Conservation (phyloP, 192 early-diverging fungal species). For the Umbelopsis sp. region DNA sequence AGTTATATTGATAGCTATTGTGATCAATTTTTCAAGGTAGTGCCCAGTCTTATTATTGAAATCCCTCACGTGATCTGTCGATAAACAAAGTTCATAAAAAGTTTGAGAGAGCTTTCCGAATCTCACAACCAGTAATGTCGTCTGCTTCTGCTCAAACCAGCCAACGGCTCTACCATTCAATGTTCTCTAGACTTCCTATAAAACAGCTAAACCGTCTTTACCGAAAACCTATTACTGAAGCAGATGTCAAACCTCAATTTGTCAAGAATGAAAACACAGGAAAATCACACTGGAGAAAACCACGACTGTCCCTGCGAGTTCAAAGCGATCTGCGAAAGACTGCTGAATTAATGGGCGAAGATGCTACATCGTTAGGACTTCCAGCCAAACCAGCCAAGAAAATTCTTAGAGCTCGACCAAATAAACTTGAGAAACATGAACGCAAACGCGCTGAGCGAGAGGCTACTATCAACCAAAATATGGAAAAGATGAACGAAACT, state of each 20-base stretch:
- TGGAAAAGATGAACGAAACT: constrained; percentile 43
- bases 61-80: no score
- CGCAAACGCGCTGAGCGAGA: constrained; percentile 40
- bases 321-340: constrained; percentile 68
- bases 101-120: no score
- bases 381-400: constrained; percentile 37
- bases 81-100: no score
- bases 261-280: constrained; percentile 31
- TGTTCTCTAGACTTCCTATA: not conserved
- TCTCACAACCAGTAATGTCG: not conserved
- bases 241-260: constrained; percentile 27
- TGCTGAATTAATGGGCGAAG: constrained; percentile 48
- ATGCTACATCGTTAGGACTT: constrained; percentile 55
- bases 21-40: no score
- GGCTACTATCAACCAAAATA: constrained; percentile 32
- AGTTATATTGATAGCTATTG: no score
- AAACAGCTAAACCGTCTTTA: not conserved
- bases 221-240: constrained; percentile 21
- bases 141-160: not conserved
- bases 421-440: constrained; percentile 44
- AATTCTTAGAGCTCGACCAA: constrained; percentile 33
- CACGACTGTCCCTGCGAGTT: constrained; percentile 50
- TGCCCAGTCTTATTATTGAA: no score
- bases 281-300: constrained; percentile 50
- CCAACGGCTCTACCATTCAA: not conserved